Evolutionary conservation across 169 alveolate genomes (phyloP).

Genomic region (Cryptosporidium muris): DNA sequence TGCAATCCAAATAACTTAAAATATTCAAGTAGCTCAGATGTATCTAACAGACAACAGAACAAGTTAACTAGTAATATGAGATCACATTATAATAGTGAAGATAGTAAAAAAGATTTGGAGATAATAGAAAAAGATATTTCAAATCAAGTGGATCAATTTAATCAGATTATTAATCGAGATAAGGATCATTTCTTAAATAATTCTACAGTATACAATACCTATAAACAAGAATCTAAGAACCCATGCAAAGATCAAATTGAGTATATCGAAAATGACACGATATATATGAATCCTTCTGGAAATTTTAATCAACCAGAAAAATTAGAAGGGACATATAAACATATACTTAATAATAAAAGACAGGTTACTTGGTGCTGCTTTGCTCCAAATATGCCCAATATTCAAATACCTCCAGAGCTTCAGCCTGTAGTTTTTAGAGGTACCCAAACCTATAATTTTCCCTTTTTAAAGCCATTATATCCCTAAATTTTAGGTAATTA

Average conservation of each 20-base stretch:
- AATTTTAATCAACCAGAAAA: no score
- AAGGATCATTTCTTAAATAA: neutral
- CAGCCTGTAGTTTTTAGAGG: slow-evolving; percentile 41
- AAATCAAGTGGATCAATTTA: slow-evolving; percentile 9
- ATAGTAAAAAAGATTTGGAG: neutral
- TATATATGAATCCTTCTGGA: no score
- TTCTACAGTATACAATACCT: no score
- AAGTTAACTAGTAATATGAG: neutral
- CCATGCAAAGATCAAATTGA: no score
- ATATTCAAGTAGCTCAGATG: neutral
- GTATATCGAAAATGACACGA: no score
- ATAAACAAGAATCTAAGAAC: no score
- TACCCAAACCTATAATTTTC: slow-evolving; percentile 19
- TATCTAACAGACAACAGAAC: neutral
- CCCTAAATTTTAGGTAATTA: neutral
- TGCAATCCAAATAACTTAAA: neutral
- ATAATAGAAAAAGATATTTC: slow-evolving; percentile 35
- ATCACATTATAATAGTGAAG: no score
- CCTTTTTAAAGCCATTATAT: slow-evolving; percentile 51
- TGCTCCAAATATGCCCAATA: no score
- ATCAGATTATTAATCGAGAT: neutral
- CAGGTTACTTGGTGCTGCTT: no score
- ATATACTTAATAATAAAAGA: no score
- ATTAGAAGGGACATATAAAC: no score
- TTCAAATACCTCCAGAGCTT: slow-evolving; percentile 42